Percentiles rank a stretch among this genome's conserved stretches.
Conservation (phyloP, 2,329 filamentous ascomycete genomes). For the Lasiodiplodia hormozganensis region DNA sequence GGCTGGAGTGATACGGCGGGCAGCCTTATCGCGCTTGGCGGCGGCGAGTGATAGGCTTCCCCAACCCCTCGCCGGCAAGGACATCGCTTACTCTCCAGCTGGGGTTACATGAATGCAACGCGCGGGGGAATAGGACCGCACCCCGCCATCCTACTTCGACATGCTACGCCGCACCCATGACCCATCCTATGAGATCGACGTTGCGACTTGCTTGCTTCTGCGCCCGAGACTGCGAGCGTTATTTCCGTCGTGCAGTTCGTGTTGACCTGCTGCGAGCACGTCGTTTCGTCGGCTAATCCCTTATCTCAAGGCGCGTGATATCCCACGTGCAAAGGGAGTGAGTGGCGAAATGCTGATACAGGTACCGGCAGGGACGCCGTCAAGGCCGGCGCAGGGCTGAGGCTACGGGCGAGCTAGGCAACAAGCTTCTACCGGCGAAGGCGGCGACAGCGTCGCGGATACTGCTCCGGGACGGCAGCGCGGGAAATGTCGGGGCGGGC, state of each 20-base stretch:
- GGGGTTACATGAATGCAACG: conserved; percentile 18
- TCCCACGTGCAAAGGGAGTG: too few species aligned
- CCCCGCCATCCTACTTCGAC: neutral
- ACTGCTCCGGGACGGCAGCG: neutral
- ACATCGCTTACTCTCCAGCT: neutral
- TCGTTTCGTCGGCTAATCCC: neutral
- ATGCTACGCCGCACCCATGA: neutral
- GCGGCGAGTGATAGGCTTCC: conserved; percentile 23
- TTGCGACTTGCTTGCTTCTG: neutral
- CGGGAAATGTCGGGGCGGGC: neutral
- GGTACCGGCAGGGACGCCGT: neutral
- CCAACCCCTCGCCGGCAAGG: neutral
- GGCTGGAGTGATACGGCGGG: conserved; percentile 10
- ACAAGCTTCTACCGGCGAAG: neutral
- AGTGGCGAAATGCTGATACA: neutral
- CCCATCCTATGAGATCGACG: neutral
- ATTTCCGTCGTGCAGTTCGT: neutral
- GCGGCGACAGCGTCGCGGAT: neutral
- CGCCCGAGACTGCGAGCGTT: too few species aligned
- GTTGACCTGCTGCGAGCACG: too few species aligned
- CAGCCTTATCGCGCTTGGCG: conserved; percentile 19
- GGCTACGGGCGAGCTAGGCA: too few species aligned
- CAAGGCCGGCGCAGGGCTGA: neutral
- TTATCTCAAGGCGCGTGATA: too few species aligned
- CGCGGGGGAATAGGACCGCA: conserved; percentile 6